Base-by-base conservation (phyloP, 306 rosid species). In the Calophaca sinica region DNA sequence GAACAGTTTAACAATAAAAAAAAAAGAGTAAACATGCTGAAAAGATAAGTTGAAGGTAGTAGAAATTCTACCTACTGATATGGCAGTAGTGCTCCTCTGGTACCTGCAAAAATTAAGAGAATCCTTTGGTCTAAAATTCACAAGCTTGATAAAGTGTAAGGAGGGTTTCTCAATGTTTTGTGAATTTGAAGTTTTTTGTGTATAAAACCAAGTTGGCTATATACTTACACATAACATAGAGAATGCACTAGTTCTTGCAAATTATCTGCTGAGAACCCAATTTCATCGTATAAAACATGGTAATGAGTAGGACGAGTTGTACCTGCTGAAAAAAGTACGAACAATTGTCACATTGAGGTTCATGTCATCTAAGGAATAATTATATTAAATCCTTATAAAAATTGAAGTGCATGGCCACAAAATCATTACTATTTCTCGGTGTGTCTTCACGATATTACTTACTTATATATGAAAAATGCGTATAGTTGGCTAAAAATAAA, bases 261-360 rank as follows among this genome's bases (percentile, higher is more conserved):
- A 54, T 2, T n/a, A 60, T 81, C 83, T 1, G 84, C 61, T 9
- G 83, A 42, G 72, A 85, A 85, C 1, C 86, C 84, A 7, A 81
- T 69, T 59, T 85, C 86, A 52, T 85, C 84, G 38, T 65, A 58
- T 28, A 85, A 62, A 35, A 85, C 84, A 57, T 70, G 70, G 68
- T 81, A 81, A 61, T 85, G 86, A 33, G 84, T 85, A 51, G 88
- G 88, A 11, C 84, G 73, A 65, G 46, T 74, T 38, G 86, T 85
- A 4, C 86, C 88, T 84, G 5, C n/a, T 38, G 9, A 33, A 7
- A 38, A 61, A 72, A 63, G 38, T 1, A 26, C 6, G 4, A 62
- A 62, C 6, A 70, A 2, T 51, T 31, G 20, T 35, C 39, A 14
- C 38, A 31, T 36, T 36, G 5, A 36, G 41, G 41, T 36, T 36